Base-by-base conservation (phyloP, 768 basidiomycete genomes). In the Macrolepiota albuminosa region DNA sequence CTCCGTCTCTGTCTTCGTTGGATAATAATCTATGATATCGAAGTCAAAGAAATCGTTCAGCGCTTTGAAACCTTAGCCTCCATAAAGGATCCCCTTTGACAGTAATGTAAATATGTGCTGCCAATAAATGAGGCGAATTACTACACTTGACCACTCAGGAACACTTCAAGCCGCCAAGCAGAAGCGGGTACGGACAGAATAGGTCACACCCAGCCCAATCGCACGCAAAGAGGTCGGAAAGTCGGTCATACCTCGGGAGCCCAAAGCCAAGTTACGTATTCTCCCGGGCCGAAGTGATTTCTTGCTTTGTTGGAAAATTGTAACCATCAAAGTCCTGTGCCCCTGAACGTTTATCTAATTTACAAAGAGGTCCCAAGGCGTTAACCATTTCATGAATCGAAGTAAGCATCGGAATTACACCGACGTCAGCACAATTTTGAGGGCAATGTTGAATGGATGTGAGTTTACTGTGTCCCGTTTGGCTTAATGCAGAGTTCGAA, bases 321-420 rank as follows among this genome's bases (percentile, higher is more conserved):
- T 29, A 29, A 29, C 29, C 29, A 4, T 29, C 29, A 29, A 29
- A 29, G 29, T 29, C 29, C 29, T 29, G 29, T 29, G 29, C 39
- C 9, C 39, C 16, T 40, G 24, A n/a, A 54, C 11, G 26, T 40
- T 26, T 18, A 40, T 21, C 31, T 42, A 9, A 43, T 39, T 18
- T 56, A 52, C 64, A 56, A 63, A 55, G 24, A 64, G 49, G 54
- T 59, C 63, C 14, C 39, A 54, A 40, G 53, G 63, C 39, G 63
- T 42, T 50, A 57, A 53, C 57, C 64, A 36, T 56, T 57, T 29
- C 21, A 51, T n/a, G 18, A 26, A 3, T 18, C 24, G 2, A 42
- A 64, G 57, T 52, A 46, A 54, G 54, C 10, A 58, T 56, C 51
- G 52, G 50, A 42, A 36, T 63, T 43, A 51, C 61, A 31, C 48